Conservation (phyloP, 2,329 filamentous ascomycete species). For the Penicillium sp. region DNA sequence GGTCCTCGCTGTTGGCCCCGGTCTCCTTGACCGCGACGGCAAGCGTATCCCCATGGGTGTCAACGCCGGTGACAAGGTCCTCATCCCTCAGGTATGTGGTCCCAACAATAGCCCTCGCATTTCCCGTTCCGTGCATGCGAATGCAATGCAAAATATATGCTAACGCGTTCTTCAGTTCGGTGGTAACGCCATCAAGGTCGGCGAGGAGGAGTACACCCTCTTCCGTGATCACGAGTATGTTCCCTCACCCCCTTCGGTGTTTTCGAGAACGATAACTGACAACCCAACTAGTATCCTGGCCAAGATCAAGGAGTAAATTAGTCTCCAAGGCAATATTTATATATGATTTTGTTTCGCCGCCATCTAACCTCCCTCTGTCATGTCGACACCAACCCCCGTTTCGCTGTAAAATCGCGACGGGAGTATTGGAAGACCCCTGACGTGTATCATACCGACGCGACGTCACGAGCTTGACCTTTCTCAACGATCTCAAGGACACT, state of each 20-base stretch:
- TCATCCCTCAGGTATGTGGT: constrained; percentile 82
- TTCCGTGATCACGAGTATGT: constrained; percentile 98
- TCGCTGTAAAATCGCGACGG: constrained; percentile 18
- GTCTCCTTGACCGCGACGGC: constrained; percentile 81
- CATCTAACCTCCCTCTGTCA: constrained; percentile 9
- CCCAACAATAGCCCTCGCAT: neutral
- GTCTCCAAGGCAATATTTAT: constrained; percentile 7
- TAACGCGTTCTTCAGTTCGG: constrained; percentile 64
- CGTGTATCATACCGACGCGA: constrained; percentile 37
- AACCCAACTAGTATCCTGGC: constrained; percentile 72
- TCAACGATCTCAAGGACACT: constrained; percentile 24
- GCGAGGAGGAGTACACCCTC: constrained; percentile 91
- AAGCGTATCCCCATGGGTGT: constrained; percentile 85
- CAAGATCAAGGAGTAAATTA: constrained; percentile 93
- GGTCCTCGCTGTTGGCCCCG: constrained; percentile 92
- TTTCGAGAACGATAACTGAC: neutral
- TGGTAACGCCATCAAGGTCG: constrained; percentile 92
- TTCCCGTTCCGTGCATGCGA: neutral
- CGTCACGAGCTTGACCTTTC: constrained; percentile 29
- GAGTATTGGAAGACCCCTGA: constrained; percentile 11
- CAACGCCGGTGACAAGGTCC: constrained; percentile 77
- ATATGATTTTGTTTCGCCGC: constrained; percentile 17
- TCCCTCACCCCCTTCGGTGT: neutral
- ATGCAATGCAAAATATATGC: neutral
- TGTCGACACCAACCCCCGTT: constrained; percentile 2